phyloP scores from a whole-genome alignment of 495 filamentous ascomycete genomes.

The Jackrogersella minutella region DNA sequence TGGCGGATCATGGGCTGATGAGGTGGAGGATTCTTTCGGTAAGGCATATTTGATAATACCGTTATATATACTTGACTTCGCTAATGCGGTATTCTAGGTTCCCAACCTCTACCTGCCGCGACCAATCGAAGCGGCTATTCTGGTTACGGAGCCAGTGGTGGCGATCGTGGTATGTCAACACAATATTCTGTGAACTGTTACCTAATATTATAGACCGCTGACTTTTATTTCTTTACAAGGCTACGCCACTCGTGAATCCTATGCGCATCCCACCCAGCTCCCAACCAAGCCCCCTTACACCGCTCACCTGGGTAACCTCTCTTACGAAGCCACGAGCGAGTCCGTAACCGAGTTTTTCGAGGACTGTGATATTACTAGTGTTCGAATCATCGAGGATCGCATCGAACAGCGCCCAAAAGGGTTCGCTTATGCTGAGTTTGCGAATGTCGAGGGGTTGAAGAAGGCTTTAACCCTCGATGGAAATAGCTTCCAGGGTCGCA shows the following conservation, averaged over 20 bases:
- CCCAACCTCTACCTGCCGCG: conserved; percentile 55
- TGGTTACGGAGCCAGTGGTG: conserved; percentile 40
- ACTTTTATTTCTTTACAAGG: conserved; percentile 50
- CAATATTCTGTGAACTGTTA: conserved; percentile 11
- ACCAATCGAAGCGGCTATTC: conserved; percentile 51
- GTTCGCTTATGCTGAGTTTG: conserved; percentile 97
- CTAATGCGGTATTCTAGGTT: conserved; percentile 45
- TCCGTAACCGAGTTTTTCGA: conserved; percentile 86
- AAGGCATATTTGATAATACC: conserved; percentile 48
- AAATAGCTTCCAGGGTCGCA: conserved; percentile 80
- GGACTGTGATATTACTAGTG: conserved; percentile 82
- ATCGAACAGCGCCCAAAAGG: conserved; percentile 91
- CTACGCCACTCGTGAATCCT: conserved; percentile 76
- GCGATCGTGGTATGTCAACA: conserved; percentile 49
- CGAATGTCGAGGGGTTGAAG: conserved; percentile 85
- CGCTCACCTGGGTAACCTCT: conserved; percentile 93
- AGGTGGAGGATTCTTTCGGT: conserved; percentile 89
- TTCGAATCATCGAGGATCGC: conserved; percentile 96
- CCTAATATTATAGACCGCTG: conserved; percentile 4
- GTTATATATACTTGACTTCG: conserved; percentile 20
- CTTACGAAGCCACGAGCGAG: conserved; percentile 85
- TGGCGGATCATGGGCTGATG: conserved; percentile 93
- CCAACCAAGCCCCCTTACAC: conserved; percentile 93
- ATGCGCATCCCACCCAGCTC: conserved; percentile 78
- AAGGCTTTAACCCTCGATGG: conserved; percentile 85